Evolutionary conservation across 2,329 filamentous ascomycete genomes (phyloP).

Genomic region (Corinectria fuckeliana): DNA sequence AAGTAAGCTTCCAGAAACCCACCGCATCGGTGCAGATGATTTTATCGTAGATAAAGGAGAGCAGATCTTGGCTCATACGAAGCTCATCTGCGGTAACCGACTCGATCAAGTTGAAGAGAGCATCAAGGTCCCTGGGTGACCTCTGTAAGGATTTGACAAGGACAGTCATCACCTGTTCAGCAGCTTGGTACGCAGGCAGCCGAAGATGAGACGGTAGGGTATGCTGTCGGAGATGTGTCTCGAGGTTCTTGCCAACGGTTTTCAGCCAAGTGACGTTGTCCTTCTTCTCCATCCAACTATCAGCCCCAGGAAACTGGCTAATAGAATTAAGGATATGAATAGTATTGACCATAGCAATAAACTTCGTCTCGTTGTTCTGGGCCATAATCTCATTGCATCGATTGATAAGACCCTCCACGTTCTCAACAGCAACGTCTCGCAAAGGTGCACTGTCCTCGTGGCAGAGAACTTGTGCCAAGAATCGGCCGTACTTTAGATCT

Average conservation of each 20-base stretch:
- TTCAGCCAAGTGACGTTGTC: constrained; percentile 67
- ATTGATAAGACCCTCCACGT: constrained; percentile 74
- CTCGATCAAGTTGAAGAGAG: constrained; percentile 84
- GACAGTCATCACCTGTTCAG: constrained; percentile 85
- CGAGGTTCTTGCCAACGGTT: constrained; percentile 76
- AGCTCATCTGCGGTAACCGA: constrained; percentile 84
- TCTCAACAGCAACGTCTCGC: constrained; percentile 74
- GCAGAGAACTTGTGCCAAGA: constrained; percentile 85
- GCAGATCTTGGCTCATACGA: constrained; percentile 76
- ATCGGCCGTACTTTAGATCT: constrained; percentile 86
- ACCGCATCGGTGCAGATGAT: constrained; percentile 86
- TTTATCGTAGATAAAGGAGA: constrained; percentile 81
- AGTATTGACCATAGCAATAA: constrained; percentile 79
- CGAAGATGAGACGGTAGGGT: constrained; percentile 75
- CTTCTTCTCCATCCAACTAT: constrained; percentile 74
- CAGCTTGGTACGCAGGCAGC: constrained; percentile 85
- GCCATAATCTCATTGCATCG: constrained; percentile 67
- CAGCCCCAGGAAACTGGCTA: constrained; percentile 68
- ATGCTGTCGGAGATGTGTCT: constrained; percentile 74
- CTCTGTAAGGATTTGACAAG: constrained; percentile 81
- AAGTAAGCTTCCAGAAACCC: constrained; percentile 82
- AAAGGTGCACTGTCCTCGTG: constrained; percentile 77
- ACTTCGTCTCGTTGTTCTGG: constrained; percentile 74
- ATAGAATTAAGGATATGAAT: constrained; percentile 86
- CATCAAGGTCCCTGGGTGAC: constrained; percentile 78